Base-by-base conservation (phyloP, 495 filamentous ascomycete species). In the Chaetomidium leptoderma region DNA sequence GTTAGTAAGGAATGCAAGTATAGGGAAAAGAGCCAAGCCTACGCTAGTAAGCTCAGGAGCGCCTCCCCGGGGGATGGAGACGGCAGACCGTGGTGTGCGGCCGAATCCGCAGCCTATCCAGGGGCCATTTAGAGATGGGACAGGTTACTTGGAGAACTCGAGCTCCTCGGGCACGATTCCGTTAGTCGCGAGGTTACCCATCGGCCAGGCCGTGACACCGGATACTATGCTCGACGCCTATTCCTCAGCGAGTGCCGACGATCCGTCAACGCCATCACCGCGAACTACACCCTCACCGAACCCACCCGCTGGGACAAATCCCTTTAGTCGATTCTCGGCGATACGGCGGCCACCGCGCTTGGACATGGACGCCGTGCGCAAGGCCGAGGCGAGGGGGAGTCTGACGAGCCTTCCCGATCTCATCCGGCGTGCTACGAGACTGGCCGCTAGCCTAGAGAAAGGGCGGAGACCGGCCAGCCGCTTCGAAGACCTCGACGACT, bases 401-500 rank as follows among this genome's bases (percentile, higher is more conserved):
- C 74, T 95, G 61, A 96, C 93, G 6, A 96, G 91, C 71, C 73
- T 98, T 50, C 87, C 91, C 0, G 93, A 97, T 71, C 74, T 98
- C 53, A 97, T 98, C 57, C 79, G 83, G 60, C 81, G 93, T 45
- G 93, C 93, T 3, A 97, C 92, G 1, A 85, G 83, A 61, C 76
- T 97, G 24, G 93, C 93, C 6, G 81, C 91, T 0, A 91, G 92
- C 65, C 80, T 98, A 59, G 95, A 97, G 62, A 86, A 83, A 57
- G 93, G 93, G 5, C 82, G 70, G 61, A 73, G 83, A 59, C 95
- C 93, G 26, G 88, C 85, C 33, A 95, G 90, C 64, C 77, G 86
- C 36, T 74, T 86, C 50, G 79, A 78, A 26, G 75, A 79, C 33
- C 60, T 78, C 66, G 74, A 78, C 57, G 75, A 79, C 42, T 79